phyloP scores from a whole-genome alignment of 768 basidiomycete species.

The Neoboletus subvelutipes region DNA sequence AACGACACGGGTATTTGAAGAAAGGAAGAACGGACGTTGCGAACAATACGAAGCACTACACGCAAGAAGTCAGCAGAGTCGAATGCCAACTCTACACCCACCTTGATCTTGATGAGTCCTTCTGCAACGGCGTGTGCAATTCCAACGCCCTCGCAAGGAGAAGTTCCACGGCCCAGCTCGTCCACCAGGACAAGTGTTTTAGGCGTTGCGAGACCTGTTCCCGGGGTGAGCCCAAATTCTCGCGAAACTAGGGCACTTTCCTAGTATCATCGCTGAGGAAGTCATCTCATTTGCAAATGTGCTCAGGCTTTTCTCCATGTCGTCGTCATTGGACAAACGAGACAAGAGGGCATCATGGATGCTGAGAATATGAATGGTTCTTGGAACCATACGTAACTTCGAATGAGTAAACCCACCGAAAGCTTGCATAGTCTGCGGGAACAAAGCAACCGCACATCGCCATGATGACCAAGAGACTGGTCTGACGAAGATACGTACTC shows the following conservation, averaged over 20 bases:
- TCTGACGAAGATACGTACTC: slow-evolving; percentile 89
- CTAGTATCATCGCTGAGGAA: slow-evolving; percentile 86
- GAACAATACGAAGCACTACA: slow-evolving; percentile 84
- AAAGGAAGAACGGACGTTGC: slow-evolving; percentile 59
- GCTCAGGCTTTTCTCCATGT: slow-evolving; percentile 84
- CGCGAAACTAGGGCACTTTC: slow-evolving; percentile 34
- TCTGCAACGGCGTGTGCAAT: slow-evolving; percentile 85
- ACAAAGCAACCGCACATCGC: slow-evolving; percentile 92
- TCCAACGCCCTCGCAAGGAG: slow-evolving; percentile 76
- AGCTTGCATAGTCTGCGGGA: slow-evolving; percentile 91
- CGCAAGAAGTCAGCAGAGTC: not conserved
- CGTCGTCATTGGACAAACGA: slow-evolving; percentile 91
- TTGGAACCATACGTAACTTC: not conserved
- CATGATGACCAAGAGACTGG: slow-evolving; percentile 80
- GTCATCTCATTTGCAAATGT: slow-evolving; percentile 98
- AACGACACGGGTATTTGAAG: not conserved
- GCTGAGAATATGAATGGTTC: slow-evolving; percentile 35
- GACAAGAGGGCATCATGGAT: slow-evolving; percentile 83
- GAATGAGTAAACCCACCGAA: slow-evolving; percentile 47
- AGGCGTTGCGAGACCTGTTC: slow-evolving; percentile 63
- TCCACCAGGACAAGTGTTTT: slow-evolving; percentile 83
- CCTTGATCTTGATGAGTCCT: slow-evolving; percentile 71
- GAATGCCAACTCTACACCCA: slow-evolving; percentile 29
- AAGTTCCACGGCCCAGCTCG: slow-evolving; percentile 92
- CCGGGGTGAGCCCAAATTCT: not conserved